phyloP scores from a whole-genome alignment of 202 grass and related monocot species.

The Sporobolus alterniflorus region DNA sequence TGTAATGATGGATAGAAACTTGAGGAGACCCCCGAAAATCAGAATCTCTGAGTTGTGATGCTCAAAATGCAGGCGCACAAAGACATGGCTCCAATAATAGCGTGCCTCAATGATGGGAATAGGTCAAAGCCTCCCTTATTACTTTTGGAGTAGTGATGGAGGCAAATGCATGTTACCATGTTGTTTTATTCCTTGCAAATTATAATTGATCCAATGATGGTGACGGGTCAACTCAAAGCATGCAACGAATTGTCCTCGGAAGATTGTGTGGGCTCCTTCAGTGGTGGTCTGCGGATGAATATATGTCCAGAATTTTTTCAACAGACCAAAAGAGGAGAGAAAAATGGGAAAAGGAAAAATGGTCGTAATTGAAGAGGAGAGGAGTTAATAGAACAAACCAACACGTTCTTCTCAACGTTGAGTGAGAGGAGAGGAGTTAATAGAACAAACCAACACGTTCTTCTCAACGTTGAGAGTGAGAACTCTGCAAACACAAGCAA shows the following conservation, averaged over 20 bases:
- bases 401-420: too few species aligned
- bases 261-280: slow-evolving; percentile 32
- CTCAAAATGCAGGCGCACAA: slow-evolving; percentile 30
- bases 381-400: slow-evolving; percentile 8
- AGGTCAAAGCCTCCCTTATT: slow-evolving; percentile 24
- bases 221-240: slow-evolving; percentile 34
- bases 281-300: slow-evolving; percentile 22
- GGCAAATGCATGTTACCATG: slow-evolving; percentile 47
- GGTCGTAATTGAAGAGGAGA: background rate
- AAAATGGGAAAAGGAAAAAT: background rate
- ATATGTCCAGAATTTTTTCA: slow-evolving; percentile 20
- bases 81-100: slow-evolving; percentile 11
- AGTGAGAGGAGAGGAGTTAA: too few species aligned
- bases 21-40: background rate
- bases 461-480: too few species aligned
- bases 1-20: background rate
- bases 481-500: too few species aligned
- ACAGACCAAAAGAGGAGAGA: background rate
- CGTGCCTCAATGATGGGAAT: slow-evolving; percentile 21
- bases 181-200: background rate
- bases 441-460: background rate
- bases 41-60: background rate
- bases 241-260: slow-evolving; percentile 17
- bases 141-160: slow-evolving; percentile 49
- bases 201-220: slow-evolving; percentile 10